Conservation (phyloP, 768 basidiomycete species). For the Jaapia argillacea region DNA sequence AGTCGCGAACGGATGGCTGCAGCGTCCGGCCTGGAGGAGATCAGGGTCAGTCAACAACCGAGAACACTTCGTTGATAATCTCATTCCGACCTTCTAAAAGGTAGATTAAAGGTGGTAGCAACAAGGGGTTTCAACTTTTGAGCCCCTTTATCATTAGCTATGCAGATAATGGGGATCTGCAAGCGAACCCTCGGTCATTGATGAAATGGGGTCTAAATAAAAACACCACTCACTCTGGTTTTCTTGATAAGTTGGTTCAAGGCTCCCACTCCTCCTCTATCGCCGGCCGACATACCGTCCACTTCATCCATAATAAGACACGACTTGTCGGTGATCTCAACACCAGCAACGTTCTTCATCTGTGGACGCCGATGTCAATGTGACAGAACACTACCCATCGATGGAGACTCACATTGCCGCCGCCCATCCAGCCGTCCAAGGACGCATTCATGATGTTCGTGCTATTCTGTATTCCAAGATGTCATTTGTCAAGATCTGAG, state of each 20-base stretch:
- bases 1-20: constrained; percentile 75
- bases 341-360: constrained; percentile 59
- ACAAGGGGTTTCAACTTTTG: constrained; percentile 87
- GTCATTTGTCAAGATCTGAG: background rate
- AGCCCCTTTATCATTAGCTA: constrained; percentile 84
- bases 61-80: background rate
- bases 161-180: constrained; percentile 94
- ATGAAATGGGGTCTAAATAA: background rate
- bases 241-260: constrained; percentile 88
- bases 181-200: background rate
- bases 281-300: constrained; percentile 97
- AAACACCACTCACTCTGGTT: constrained; percentile 49
- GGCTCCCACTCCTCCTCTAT: constrained; percentile 93
- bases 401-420: constrained; percentile 31
- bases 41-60: background rate
- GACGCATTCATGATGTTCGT: constrained; percentile 88
- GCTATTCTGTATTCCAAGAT: constrained; percentile 42
- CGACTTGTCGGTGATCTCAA: constrained; percentile 66
- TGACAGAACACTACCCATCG: background rate
- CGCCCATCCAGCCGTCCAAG: constrained; percentile 76
- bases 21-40: constrained; percentile 56
- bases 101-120: constrained; percentile 58
- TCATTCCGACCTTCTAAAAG: constrained; percentile 58
- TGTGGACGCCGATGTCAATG: constrained; percentile 10
- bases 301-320: constrained; percentile 99